These are phyloP conservation scores for Lathyrus sativus DNA, from an alignment of 306 rosid species.

Conservation along the genomic window DNA sequence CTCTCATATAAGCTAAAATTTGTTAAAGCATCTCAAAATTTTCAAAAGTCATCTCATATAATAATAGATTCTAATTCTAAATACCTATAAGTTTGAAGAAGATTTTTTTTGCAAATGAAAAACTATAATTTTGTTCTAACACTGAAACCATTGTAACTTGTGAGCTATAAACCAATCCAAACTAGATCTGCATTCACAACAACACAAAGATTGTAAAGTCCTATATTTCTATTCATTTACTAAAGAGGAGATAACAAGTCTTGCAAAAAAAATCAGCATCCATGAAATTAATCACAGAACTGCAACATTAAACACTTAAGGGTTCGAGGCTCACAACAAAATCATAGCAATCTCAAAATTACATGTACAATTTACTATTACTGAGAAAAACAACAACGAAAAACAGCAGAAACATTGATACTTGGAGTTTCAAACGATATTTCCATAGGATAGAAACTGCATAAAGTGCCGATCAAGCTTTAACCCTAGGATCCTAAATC, in stretches of 20 bases:
- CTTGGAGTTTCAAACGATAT: not conserved
- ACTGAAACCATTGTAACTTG: not conserved
- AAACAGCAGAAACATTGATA: not conserved
- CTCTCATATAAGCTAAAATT: not conserved
- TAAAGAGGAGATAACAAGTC: not conserved
- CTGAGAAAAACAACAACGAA: not conserved
- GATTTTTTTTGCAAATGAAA: not conserved
- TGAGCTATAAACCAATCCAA: not conserved
- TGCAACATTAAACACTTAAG: not conserved
- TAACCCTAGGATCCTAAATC: not conserved
- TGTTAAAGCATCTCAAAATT: not conserved
- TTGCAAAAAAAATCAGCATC: not conserved
- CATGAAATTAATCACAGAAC: not conserved
- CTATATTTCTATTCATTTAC: not conserved
- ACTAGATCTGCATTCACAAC: not conserved
- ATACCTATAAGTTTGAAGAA: not conserved
- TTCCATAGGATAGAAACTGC: not conserved
- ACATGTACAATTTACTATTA: not conserved
- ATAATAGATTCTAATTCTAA: not conserved
- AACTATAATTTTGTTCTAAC: not conserved
- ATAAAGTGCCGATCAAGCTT: not conserved
- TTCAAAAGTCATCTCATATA: not conserved
- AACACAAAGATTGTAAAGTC: not conserved
- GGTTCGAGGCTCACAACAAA: not conserved
- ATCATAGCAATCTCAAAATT: slow-evolving; percentile 1